Evolutionary conservation across 2,329 filamentous ascomycete genomes (phyloP), one percentile per base, ranked within the genome.

Genomic region (Ascochyta pisi): DNA sequence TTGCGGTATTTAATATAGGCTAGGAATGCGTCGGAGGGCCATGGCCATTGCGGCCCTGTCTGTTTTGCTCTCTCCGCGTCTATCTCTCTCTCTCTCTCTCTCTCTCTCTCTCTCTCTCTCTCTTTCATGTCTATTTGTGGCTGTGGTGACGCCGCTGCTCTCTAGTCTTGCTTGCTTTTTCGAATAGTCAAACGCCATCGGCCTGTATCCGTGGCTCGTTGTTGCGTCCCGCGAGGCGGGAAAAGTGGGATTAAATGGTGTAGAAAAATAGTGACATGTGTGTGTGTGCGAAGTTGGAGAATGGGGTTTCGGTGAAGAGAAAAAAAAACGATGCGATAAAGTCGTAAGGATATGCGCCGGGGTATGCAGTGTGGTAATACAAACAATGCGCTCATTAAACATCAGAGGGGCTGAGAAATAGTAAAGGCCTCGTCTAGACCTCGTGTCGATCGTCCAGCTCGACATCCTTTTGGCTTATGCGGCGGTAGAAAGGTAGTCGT

Each of bases 381-480:
- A 51, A 19, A 50, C 37, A 56, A 48, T 45, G 53, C 37, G 53
- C 47, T 56, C 53, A 47, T 56, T 43, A 56, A 55, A 51, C 38
- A 37, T 51, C 16, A 48, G 37, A 38, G 37, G 13, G 47, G 16
- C 2, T 24, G 24, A 48, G 15, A 3, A 26, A 23, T 26, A 29
- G 16, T 10, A 22, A 19, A 7, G 5, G 37, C 6, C 38, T 42
- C 24, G 9, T 27, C 62, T 60, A 75, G n/a, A 75, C 73, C 57
- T 75, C 50, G 57, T 74, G 73, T 12, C 73, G 67, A 46, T 75
- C 71, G 38, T 71, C 64, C 9, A 76, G 64, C 55, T 73, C 70
- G 39, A 74, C 66, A 53, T 68, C 66, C 47, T 76, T 76, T 23
- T 68, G 66, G 57, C 72, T 74, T 53, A 74, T 70, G 38, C 71